These are phyloP conservation scores for Torrubiella hemipterigena DNA, from an alignment of 2,329 filamentous ascomycete genomes.

Conservation along the genomic window DNA sequence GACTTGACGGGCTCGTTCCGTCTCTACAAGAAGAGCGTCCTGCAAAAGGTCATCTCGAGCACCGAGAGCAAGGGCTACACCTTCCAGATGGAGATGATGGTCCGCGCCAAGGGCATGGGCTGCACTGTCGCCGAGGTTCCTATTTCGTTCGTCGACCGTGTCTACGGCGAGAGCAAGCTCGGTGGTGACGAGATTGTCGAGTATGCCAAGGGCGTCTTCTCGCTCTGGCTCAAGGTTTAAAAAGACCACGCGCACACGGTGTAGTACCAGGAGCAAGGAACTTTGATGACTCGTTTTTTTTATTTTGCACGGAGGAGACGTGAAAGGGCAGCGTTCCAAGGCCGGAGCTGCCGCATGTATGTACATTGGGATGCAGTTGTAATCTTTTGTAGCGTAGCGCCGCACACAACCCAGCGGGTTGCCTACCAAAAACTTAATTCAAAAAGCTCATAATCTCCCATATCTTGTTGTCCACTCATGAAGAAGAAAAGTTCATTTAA, in stretches of 20 bases:
- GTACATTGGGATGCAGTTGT: too few relatives aligned
- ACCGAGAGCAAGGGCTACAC: constrained; percentile 96
- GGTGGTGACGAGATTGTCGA: constrained; percentile 93
- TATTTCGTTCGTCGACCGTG: constrained; percentile 87
- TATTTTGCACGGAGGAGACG: too few relatives aligned
- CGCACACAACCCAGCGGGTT: too few relatives aligned
- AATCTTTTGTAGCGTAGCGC: too few relatives aligned
- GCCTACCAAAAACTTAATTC: too few relatives aligned
- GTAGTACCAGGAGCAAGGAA: background rate
- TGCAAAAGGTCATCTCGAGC: constrained; percentile 80
- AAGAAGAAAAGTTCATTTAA: too few relatives aligned
- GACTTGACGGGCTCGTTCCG: constrained; percentile 93
- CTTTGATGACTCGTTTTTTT: background rate
- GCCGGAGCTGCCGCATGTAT: too few relatives aligned
- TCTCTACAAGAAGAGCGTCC: constrained; percentile 80
- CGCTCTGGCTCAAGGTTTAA: constrained; percentile 66
- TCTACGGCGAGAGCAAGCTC: constrained; percentile 93
- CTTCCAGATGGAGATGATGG: constrained; percentile 99
- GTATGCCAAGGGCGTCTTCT: constrained; percentile 78
- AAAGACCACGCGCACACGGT: too few relatives aligned
- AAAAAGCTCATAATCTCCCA: too few relatives aligned
- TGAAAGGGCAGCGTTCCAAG: too few relatives aligned
- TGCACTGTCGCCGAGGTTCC: constrained; percentile 90
- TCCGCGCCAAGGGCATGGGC: constrained; percentile 90
- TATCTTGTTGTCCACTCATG: too few relatives aligned